Evolutionary conservation across 1,284 basidiomycete species (phyloP).

Genomic region (Cystobasidium sp.): DNA sequence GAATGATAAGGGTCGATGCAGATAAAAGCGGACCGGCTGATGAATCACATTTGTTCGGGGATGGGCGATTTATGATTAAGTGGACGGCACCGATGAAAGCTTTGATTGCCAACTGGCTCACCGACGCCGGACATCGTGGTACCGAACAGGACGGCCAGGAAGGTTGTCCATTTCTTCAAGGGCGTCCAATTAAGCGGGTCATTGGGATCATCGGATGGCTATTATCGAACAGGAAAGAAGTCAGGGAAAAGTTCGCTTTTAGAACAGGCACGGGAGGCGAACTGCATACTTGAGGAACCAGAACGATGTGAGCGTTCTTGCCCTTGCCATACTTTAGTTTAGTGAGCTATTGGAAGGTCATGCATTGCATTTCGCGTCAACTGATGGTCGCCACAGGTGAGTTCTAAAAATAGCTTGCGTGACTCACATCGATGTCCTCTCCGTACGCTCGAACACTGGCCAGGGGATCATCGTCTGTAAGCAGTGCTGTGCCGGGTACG

Average conservation of each 20-base stretch:
- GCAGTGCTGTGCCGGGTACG: constrained; percentile 30
- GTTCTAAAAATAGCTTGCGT: not conserved
- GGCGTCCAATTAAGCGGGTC: constrained; percentile 34
- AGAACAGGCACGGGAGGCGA: not conserved
- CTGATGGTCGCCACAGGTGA: no score
- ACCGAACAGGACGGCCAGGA: constrained; percentile 20
- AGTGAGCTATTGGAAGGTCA: constrained; percentile 4
- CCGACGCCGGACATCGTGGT: constrained; percentile 29
- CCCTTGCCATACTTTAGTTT: constrained; percentile 39
- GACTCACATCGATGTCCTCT: constrained; percentile 30
- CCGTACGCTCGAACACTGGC: constrained; percentile 28
- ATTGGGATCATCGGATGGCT: constrained; percentile 38
- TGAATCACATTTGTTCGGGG: no score
- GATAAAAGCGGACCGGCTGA: constrained; percentile 29
- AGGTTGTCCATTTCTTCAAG: constrained; percentile 24
- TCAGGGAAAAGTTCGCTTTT: no score
- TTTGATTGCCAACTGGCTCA: not conserved
- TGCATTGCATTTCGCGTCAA: not conserved
- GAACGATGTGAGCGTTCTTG: constrained; percentile 33
- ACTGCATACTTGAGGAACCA: constrained; percentile 29
- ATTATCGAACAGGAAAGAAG: not conserved
- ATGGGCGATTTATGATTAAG: not conserved
- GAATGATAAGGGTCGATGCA: constrained; percentile 27
- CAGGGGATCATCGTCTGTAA: constrained; percentile 29
- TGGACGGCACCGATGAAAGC: not conserved